Conservation (phyloP, 2,329 filamentous ascomycete genomes). For the Endoconidiophora polonica region DNA sequence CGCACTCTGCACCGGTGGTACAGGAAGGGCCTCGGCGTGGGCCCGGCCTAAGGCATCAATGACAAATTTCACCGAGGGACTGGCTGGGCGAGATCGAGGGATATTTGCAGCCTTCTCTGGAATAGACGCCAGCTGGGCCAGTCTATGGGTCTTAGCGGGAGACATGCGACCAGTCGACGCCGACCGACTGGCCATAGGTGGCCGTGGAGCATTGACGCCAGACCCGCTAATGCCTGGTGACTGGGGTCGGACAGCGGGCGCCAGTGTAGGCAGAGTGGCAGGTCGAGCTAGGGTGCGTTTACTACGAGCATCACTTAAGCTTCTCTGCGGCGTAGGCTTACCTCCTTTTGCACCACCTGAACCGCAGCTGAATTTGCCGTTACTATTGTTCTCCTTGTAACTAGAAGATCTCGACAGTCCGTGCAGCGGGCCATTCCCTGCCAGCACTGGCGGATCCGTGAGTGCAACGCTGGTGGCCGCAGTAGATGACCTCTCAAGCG, state of each 20-base stretch:
- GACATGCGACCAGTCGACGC: conserved; percentile 29
- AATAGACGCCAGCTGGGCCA: conserved; percentile 37
- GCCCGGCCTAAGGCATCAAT: conserved; percentile 47
- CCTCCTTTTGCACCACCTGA: conserved; percentile 34
- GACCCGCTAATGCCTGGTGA: conserved; percentile 9
- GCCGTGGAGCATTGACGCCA: conserved; percentile 9
- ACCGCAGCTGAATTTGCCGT: conserved; percentile 25
- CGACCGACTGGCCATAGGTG: conserved; percentile 20
- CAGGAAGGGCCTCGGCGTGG: conserved; percentile 29
- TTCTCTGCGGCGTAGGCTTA: conserved; percentile 34
- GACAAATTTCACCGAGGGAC: conserved; percentile 43
- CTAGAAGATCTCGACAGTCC: conserved; percentile 28
- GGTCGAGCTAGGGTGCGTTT: conserved; percentile 26
- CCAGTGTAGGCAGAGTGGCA: conserved; percentile 28
- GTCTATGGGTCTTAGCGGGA: conserved; percentile 33
- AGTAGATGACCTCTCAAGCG: background rate
- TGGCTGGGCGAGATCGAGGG: conserved; percentile 31
- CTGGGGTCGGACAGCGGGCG: conserved; percentile 26
- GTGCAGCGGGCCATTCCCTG: conserved; percentile 1
- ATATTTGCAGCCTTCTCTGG: conserved; percentile 30
- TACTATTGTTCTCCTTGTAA: conserved; percentile 25
- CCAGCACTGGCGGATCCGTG: conserved; percentile 7
- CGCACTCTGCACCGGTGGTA: background rate
- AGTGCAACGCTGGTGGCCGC: background rate
- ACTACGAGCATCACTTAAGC: conserved; percentile 36